A percentile compares a stretch with the other conserved stretches of the same genome.
phyloP scores from a whole-genome alignment of 129 eudicot species.

The Flaveria sonorensis region DNA sequence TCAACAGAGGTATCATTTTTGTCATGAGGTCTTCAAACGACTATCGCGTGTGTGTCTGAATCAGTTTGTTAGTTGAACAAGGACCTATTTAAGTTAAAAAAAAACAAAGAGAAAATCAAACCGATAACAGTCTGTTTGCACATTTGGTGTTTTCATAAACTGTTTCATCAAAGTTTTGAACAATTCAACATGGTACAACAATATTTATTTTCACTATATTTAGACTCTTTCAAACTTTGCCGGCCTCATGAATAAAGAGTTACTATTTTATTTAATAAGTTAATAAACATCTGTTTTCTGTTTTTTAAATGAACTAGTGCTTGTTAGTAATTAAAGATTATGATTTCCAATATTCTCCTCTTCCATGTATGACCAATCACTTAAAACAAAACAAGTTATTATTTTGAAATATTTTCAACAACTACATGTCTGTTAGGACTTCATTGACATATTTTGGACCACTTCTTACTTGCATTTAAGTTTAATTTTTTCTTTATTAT shows the following conservation, averaged over 20 bases:
- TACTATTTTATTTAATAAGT: neutral
- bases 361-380: conserved; percentile 12
- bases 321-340: conserved; percentile 4
- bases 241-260: conserved; percentile 18
- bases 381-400: conserved; percentile 3
- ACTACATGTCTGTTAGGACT: neutral
- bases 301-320: neutral
- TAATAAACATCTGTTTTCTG: neutral
- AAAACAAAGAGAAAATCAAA: no score
- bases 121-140: no score
- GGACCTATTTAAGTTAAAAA: neutral
- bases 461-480: neutral
- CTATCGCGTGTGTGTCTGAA: neutral
- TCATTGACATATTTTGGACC: neutral
- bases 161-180: neutral
- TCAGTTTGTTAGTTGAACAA: neutral
- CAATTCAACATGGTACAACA: neutral
- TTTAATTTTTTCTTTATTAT: neutral
- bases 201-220: neutral
- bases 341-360: neutral
- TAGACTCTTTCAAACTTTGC: conserved; percentile 15
- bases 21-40: neutral
- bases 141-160: no score
- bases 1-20: no score
- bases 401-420: neutral